Evolutionary conservation across 345 rosid species (phyloP), one percentile per base, ranked within the genome.

Genomic region (Eucalyptus shirleyi): DNA sequence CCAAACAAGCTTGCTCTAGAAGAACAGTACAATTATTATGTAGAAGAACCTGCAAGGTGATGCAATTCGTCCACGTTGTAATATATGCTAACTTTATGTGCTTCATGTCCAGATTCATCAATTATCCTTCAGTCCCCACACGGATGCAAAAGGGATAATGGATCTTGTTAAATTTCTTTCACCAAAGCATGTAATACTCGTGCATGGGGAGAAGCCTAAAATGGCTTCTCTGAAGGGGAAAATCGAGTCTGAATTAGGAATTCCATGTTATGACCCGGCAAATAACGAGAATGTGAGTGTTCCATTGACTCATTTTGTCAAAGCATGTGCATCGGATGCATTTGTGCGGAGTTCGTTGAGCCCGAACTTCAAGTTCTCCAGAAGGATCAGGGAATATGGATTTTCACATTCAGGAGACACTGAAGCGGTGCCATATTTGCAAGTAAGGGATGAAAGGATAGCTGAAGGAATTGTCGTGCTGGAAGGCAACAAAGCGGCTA

Each of bases 101-200:
- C 90, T 92, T 28, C 87, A 3, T 88, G 91, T 44, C 90, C 93
- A 98, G 99, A 95, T 97, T 91, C 99, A 96, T 91, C 98, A 98
- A 91, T 91, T 97, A 90, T 94, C 99, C 81, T 98, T 98, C 93
- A 97, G 98, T 93, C 96, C 99, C 86, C 99, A 97, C 91, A 96
- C 99, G 34, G 99, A 98, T 90, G 94, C 96, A 42, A 97, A 97
- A 93, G 98, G 99, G 88, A 98, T 96, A 69, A 96, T 98, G 99
- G 99, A 98, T 95, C 99, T 97, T 55, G 94, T 94, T 15, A 96
- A 91, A 89, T 98, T 96, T 92, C 99, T 97, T 44, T 93, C 96
- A 40, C 99, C 99, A 5, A 95, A 95, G 93, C 93, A 96, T 86
- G 97, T 94, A 90, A 94, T 98, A 87, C 95, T 98, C 45, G 95